A percentile compares a stretch with the other conserved stretches of the same genome.
Evolutionary conservation across 192 early-diverging fungal species (phyloP).

Genomic region (Mortierella alpina): DNA sequence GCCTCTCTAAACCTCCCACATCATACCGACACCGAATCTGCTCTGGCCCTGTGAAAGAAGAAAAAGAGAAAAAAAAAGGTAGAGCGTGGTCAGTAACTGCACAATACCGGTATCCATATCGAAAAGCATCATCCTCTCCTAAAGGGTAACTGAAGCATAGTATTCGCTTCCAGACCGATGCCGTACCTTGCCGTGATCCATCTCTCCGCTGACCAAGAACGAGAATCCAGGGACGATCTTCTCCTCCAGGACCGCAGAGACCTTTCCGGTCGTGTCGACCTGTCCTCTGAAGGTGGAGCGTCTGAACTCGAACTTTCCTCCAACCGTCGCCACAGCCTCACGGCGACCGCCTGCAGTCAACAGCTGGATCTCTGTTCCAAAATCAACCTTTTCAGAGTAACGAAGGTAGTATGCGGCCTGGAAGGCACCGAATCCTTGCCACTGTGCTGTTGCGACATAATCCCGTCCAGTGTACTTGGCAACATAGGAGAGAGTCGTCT

Average conservation of each 20-base stretch:
- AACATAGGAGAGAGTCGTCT: slow-evolving; percentile 78
- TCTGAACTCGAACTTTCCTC: slow-evolving; percentile 97
- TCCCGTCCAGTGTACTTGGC: slow-evolving; percentile 76
- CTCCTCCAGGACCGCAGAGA: slow-evolving; percentile 92
- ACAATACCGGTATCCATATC: neutral
- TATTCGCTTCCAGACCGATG: neutral
- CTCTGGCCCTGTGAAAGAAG: slow-evolving; percentile 64
- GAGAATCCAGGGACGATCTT: slow-evolving; percentile 93
- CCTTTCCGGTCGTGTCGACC: slow-evolving; percentile 89
- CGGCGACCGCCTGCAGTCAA: slow-evolving; percentile 76
- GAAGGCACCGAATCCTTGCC: slow-evolving; percentile 72
- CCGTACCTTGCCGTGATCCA: slow-evolving; percentile 92
- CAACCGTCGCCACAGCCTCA: slow-evolving; percentile 92
- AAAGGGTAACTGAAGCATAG: neutral
- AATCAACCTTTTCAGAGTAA: slow-evolving; percentile 93
- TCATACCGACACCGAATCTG: slow-evolving; percentile 89
- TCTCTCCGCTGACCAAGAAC: slow-evolving; percentile 91
- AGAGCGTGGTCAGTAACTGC: neutral
- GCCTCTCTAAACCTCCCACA: slow-evolving; percentile 80
- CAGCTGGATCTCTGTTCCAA: slow-evolving; percentile 91
- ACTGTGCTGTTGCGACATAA: slow-evolving; percentile 76
- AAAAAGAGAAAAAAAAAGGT: neutral
- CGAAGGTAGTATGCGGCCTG: slow-evolving; percentile 91
- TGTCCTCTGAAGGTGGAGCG: slow-evolving; percentile 90
- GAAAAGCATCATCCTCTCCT: neutral